These are phyloP conservation scores for Aspergillus pseudonomiae DNA, from an alignment of 2,329 filamentous ascomycete species.

Conservation along the genomic window DNA sequence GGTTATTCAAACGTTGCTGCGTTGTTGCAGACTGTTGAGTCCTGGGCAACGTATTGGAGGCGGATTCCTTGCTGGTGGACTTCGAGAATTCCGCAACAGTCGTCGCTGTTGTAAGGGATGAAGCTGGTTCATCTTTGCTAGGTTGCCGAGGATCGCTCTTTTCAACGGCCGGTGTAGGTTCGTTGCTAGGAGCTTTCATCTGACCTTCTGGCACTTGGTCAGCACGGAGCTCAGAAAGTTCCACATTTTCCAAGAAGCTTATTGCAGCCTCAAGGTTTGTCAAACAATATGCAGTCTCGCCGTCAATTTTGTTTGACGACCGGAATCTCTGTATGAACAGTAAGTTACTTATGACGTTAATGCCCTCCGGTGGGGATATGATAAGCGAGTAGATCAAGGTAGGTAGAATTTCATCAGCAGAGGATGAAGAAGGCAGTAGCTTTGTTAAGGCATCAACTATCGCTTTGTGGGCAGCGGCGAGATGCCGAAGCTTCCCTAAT, in stretches of 20 bases:
- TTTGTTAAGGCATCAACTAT: slow-evolving; percentile 84
- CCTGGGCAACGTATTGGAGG: slow-evolving; percentile 39
- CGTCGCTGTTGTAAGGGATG: slow-evolving; percentile 32
- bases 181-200: slow-evolving; percentile 54
- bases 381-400: slow-evolving; percentile 96
- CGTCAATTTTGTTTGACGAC: slow-evolving; percentile 81
- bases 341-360: slow-evolving; percentile 92
- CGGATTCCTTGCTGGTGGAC: slow-evolving; percentile 31
- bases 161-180: slow-evolving; percentile 28
- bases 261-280: slow-evolving; percentile 95
- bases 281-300: slow-evolving; percentile 92
- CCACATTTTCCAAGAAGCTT: slow-evolving; percentile 92
- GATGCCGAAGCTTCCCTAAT: slow-evolving; percentile 83
- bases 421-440: slow-evolving; percentile 72
- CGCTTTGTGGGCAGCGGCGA: slow-evolving; percentile 86
- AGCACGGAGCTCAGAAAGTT: slow-evolving; percentile 81
- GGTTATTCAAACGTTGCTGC: slow-evolving; percentile 77
- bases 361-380: slow-evolving; percentile 79
- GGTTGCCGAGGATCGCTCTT: slow-evolving; percentile 29
- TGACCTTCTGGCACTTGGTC: slow-evolving; percentile 75
- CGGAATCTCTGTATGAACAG: slow-evolving; percentile 92
- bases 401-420: slow-evolving; percentile 94
- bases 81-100: slow-evolving; percentile 35
- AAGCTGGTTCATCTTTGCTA: slow-evolving; percentile 28
- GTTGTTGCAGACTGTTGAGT: slow-evolving; percentile 39